Percentiles rank a stretch among this genome's conserved stretches.
These are phyloP conservation scores for Colletotrichum spinosum DNA, from an alignment of 2,329 filamentous ascomycete species.

Conservation along the genomic window DNA sequence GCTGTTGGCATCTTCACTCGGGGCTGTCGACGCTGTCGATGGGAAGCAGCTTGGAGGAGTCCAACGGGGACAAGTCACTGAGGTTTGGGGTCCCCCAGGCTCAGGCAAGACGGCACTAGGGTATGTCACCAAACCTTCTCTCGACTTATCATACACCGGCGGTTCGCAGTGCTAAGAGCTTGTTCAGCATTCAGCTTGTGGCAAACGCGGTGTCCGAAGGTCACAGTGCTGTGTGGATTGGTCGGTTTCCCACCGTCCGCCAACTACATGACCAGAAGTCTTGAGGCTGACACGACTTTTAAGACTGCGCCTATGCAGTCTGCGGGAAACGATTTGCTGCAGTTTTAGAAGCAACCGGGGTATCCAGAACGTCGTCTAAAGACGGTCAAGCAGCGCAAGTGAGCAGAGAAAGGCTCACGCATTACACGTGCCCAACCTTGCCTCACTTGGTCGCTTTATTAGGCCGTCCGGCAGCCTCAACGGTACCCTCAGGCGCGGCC, in stretches of 20 bases:
- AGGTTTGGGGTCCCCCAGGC: constrained; percentile 89
- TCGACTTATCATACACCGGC: constrained; percentile 30
- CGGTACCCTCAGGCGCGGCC: constrained; percentile 71
- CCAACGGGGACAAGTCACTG: constrained; percentile 81
- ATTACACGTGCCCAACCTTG: constrained; percentile 69
- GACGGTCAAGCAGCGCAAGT: constrained; percentile 23
- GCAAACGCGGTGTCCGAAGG: constrained; percentile 71
- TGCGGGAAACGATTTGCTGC: constrained; percentile 50
- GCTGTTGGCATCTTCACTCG: constrained; percentile 50
- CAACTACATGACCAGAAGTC: background rate
- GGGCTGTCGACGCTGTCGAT: constrained; percentile 19
- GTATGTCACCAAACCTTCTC: constrained; percentile 60
- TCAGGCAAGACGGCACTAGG: constrained; percentile 86
- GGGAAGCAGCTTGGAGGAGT: constrained; percentile 65
- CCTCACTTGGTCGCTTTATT: constrained; percentile 81
- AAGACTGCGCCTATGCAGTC: constrained; percentile 55
- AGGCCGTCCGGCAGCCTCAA: constrained; percentile 71
- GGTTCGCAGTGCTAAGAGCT: constrained; percentile 28
- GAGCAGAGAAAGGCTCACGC: constrained; percentile 49
- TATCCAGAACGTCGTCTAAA: constrained; percentile 2
- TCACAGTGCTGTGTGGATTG: constrained; percentile 82
- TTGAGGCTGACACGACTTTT: constrained; percentile 19
- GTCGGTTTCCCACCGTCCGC: constrained; percentile 61
- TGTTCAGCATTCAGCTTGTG: constrained; percentile 74
- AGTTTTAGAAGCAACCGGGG: constrained; percentile 40